Evolutionary conservation across 495 filamentous ascomycete genomes (phyloP).

Genomic region (Lophiostoma macrostomum): DNA sequence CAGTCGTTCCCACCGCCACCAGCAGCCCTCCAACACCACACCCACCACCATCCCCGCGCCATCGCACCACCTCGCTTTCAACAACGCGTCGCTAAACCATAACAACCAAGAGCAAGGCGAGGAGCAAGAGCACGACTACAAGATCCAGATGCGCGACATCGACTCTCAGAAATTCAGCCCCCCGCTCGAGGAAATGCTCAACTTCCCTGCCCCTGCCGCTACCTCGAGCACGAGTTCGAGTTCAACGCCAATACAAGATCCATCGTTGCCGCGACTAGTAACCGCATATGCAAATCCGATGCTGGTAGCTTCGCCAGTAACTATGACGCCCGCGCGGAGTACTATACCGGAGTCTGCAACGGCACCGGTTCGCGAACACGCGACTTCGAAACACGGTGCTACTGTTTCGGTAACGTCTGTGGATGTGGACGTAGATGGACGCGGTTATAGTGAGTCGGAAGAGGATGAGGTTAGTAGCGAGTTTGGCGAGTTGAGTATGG

Average conservation of each 20-base stretch:
- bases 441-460: not conserved
- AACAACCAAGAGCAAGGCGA: too few species aligned
- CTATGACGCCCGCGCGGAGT: too few species aligned
- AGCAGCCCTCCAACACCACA: constrained; percentile 20
- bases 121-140: constrained; percentile 15
- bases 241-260: not conserved
- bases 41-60: constrained; percentile 17
- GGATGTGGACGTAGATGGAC: not conserved
- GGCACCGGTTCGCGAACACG: too few species aligned
- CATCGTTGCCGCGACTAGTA: too few species aligned
- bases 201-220: not conserved
- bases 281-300: too few species aligned
- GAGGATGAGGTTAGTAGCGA: constrained; percentile 20
- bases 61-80: not conserved
- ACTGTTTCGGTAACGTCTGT: not conserved
- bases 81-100: not conserved
- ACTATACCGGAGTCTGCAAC: not conserved
- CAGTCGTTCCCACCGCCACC: constrained; percentile 3
- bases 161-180: constrained; percentile 19
- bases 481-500: constrained; percentile 29
- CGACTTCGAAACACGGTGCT: too few species aligned
- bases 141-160: constrained; percentile 18
- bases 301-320: too few species aligned
- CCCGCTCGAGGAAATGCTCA: constrained; percentile 7
- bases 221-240: not conserved